phyloP scores from a whole-genome alignment of 2,329 filamentous ascomycete genomes.

The Ceratocystiopsis sp. region DNA sequence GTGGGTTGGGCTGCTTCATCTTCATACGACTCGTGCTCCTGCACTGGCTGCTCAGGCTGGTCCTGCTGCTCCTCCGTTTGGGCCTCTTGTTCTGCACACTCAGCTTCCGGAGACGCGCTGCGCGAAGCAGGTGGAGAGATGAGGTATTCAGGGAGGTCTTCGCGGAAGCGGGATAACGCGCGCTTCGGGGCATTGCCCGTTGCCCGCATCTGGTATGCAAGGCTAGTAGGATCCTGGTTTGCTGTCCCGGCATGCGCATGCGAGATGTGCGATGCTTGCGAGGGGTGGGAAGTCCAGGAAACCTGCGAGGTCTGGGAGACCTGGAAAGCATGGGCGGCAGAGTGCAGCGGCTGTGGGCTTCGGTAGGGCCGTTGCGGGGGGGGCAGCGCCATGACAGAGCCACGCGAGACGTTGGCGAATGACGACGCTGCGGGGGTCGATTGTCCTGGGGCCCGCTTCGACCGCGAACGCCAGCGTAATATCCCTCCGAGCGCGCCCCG shows the following conservation, averaged over 20 bases:
- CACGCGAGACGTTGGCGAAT: conserved; percentile 68
- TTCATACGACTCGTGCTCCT: background rate
- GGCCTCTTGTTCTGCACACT: conserved; percentile 12
- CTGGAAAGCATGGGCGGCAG: background rate
- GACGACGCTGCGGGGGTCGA: conserved; percentile 35
- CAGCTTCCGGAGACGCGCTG: conserved; percentile 58
- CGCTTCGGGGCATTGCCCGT: conserved; percentile 46
- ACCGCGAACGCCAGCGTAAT: conserved; percentile 51
- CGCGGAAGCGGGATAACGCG: conserved; percentile 78
- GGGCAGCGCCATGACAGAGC: no score
- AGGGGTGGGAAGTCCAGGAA: no score
- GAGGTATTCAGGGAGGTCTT: conserved; percentile 77
- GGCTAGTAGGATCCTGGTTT: conserved; percentile 10
- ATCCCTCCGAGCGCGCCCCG: conserved; percentile 44
- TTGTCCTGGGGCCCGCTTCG: conserved; percentile 33
- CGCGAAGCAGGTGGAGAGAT: conserved; percentile 73
- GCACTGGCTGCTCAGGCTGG: no score
- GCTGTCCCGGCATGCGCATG: no score
- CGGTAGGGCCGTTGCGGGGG: no score
- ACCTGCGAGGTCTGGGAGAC: no score
- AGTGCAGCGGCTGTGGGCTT: background rate
- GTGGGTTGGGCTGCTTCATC: background rate
- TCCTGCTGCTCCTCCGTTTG: no score
- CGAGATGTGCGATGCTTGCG: no score
- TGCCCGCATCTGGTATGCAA: conserved; percentile 16